Evolutionary conservation across 1,284 basidiomycete genomes (phyloP).

Genomic region (Xerocomus amazonicus): DNA sequence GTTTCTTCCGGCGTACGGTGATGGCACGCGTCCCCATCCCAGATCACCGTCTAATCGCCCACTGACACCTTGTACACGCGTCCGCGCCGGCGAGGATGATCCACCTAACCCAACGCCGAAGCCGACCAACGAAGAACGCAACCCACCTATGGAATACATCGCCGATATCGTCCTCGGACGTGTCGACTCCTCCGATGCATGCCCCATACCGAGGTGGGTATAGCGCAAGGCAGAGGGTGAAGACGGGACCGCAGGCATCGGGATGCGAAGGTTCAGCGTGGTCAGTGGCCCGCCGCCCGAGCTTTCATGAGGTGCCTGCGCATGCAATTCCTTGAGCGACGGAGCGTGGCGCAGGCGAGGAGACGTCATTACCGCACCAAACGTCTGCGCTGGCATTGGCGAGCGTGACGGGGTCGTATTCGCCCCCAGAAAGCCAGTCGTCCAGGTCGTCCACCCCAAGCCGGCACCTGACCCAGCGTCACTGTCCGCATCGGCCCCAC

Average conservation of each 20-base stretch:
- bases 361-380: constrained; percentile 65
- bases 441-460: constrained; percentile 58
- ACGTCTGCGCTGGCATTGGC: constrained; percentile 45
- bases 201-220: constrained; percentile 16
- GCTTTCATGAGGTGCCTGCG: constrained; percentile 12
- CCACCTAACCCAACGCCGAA: constrained; percentile 22
- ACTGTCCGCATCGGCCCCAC: background rate
- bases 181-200: constrained; percentile 26
- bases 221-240: background rate
- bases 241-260: constrained; percentile 42
- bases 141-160: constrained; percentile 56
- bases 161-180: constrained; percentile 50
- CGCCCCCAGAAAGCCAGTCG: constrained; percentile 40
- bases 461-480: background rate
- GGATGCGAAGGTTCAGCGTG: constrained; percentile 52
- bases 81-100: constrained; percentile 12
- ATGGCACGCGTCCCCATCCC: background rate
- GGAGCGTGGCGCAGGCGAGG: constrained; percentile 50
- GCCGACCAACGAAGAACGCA: constrained; percentile 33
- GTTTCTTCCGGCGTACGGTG: background rate
- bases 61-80: background rate
- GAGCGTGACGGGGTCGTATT: constrained; percentile 30
- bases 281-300: constrained; percentile 29
- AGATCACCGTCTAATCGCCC: background rate
- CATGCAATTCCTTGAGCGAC: constrained; percentile 36